Evolutionary conservation across 1,284 basidiomycete species (phyloP).

Genomic region (Apiotrichum sp.): DNA sequence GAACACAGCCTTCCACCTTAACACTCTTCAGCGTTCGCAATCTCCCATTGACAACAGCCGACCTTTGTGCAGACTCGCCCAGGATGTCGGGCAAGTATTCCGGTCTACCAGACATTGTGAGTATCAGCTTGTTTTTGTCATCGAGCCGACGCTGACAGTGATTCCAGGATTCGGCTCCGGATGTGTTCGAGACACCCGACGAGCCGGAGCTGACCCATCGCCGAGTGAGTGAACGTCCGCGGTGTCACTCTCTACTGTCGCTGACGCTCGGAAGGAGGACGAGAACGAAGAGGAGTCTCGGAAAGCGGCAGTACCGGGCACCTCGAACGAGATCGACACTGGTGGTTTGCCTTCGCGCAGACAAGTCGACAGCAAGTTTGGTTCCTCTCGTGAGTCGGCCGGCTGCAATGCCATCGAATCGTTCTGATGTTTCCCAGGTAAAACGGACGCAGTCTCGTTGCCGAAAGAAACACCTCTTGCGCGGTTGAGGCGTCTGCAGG

Average conservation of each 20-base stretch:
- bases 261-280: slow-evolving; percentile 7
- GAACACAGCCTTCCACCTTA: too few species aligned
- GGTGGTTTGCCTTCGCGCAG: slow-evolving; percentile 9
- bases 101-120: slow-evolving; percentile 80
- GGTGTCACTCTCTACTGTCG: neutral
- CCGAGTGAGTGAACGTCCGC: slow-evolving; percentile 20
- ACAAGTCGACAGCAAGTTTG: neutral
- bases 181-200: slow-evolving; percentile 88
- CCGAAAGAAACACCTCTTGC: slow-evolving; percentile 21
- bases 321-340: slow-evolving; percentile 5
- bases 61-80: neutral
- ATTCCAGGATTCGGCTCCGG: slow-evolving; percentile 73
- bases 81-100: slow-evolving; percentile 63
- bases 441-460: neutral
- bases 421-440: too few species aligned
- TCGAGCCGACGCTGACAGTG: neutral
- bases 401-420: too few species aligned
- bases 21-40: too few species aligned
- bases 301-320: neutral
- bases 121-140: slow-evolving; percentile 25
- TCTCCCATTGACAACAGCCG: too few species aligned
- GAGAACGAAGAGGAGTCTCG: slow-evolving; percentile 12
- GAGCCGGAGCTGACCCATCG: slow-evolving; percentile 29
- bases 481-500: slow-evolving; percentile 46
- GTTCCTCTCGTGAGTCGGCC: neutral